Conservation (phyloP, 305 asterid genomes). For the Caryopteris hybrid region DNA sequence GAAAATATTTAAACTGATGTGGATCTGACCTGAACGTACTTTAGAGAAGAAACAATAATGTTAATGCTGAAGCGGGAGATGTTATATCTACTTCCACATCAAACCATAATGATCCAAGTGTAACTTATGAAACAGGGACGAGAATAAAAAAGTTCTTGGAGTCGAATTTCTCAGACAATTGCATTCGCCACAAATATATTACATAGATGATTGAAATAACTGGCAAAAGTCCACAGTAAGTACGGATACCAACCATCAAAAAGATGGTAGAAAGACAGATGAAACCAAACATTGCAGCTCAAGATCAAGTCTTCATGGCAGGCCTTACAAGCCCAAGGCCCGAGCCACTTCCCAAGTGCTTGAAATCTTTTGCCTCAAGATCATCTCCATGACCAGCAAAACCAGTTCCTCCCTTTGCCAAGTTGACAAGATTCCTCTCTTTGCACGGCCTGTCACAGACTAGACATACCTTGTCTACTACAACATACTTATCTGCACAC, state of each 20-base stretch:
- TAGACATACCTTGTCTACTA: constrained; percentile 78
- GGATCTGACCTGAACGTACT: too few relatives aligned
- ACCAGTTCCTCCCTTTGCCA: constrained; percentile 94
- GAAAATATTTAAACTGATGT: too few relatives aligned
- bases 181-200: neutral
- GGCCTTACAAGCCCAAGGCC: constrained; percentile 97
- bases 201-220: neutral
- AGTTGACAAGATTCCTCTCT: constrained; percentile 54
- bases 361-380: constrained; percentile 80
- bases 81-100: too few relatives aligned
- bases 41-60: too few relatives aligned
- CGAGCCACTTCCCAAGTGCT: constrained; percentile 90
- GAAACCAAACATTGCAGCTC: neutral
- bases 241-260: neutral
- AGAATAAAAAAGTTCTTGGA: too few relatives aligned
- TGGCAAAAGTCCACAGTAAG: neutral
- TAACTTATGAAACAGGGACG: neutral
- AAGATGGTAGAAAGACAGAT: neutral
- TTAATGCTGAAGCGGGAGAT: too few relatives aligned
- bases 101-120: neutral
- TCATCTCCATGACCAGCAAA: constrained; percentile 87
- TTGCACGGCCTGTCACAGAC: constrained; percentile 83
- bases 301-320: constrained; percentile 60
- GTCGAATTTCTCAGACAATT: neutral
- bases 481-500: constrained; percentile 75